Evolutionary conservation across 2,329 filamentous ascomycete genomes (phyloP).

Genomic region (Dryadomyces quercivorus): DNA sequence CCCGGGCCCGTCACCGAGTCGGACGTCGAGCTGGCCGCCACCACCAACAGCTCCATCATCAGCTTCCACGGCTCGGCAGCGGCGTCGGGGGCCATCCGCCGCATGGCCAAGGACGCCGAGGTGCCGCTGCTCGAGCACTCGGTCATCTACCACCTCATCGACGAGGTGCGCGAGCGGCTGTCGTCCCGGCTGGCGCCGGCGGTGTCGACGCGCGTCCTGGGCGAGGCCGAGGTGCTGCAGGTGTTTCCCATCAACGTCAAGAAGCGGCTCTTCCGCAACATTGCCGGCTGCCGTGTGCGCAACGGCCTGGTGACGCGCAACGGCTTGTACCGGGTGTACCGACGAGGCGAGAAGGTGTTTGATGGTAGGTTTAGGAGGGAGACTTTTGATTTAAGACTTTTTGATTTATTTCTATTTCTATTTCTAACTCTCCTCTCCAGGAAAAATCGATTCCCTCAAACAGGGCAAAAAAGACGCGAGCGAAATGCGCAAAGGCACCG

Average conservation of each 20-base stretch:
- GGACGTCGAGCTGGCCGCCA: slow-evolving; percentile 77
- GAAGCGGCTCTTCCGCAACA: slow-evolving; percentile 54
- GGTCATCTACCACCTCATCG: slow-evolving; percentile 70
- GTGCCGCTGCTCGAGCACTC: slow-evolving; percentile 77
- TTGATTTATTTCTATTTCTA: not conserved
- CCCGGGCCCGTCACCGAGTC: slow-evolving; percentile 74
- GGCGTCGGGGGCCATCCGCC: slow-evolving; percentile 49
- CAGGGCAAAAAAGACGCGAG: slow-evolving; percentile 83
- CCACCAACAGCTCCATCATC: slow-evolving; percentile 63
- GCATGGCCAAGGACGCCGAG: slow-evolving; percentile 55
- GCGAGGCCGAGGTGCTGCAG: slow-evolving; percentile 77
- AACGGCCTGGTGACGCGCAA: slow-evolving; percentile 62
- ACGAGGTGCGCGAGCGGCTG: slow-evolving; percentile 58
- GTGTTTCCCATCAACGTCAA: slow-evolving; percentile 76
- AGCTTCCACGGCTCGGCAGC: slow-evolving; percentile 67
- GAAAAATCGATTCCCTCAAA: slow-evolving; percentile 69
- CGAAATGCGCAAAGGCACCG: slow-evolving; percentile 84
- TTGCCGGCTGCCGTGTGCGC: slow-evolving; percentile 79
- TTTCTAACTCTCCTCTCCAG: slow-evolving; percentile 36
- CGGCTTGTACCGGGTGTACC: slow-evolving; percentile 57
- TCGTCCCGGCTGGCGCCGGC: slow-evolving; percentile 56
- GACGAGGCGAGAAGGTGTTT: slow-evolving; percentile 59
- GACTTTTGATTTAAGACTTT: not conserved
- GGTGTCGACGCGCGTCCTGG: slow-evolving; percentile 58
- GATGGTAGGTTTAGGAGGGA: slow-evolving; percentile 69